These are phyloP conservation scores for Mortierella claussenii DNA, from an alignment of 192 early-diverging fungal species.

Conservation along the genomic window DNA sequence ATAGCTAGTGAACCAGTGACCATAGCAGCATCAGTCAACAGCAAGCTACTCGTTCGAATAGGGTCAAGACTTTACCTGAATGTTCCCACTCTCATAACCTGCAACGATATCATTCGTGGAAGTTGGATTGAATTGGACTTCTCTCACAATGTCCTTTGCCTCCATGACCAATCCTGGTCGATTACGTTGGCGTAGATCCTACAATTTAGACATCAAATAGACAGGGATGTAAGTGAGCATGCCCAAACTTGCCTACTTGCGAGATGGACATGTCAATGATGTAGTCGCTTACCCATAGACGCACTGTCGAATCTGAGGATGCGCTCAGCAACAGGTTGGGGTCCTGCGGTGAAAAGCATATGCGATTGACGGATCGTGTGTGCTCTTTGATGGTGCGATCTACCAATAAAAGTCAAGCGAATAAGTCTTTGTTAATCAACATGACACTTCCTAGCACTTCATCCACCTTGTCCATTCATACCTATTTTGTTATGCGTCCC, in stretches of 20 bases:
- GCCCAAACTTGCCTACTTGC: too few relatives aligned
- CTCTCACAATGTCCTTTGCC: slow-evolving; percentile 81
- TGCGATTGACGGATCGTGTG: slow-evolving; percentile 77
- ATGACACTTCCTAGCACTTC: too few relatives aligned
- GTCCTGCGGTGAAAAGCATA: slow-evolving; percentile 80
- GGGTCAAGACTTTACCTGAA: slow-evolving; percentile 61
- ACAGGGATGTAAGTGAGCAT: not conserved
- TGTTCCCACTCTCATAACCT: slow-evolving; percentile 82
- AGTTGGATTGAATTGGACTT: slow-evolving; percentile 80
- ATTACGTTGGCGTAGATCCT: slow-evolving; percentile 72
- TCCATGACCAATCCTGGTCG: slow-evolving; percentile 70
- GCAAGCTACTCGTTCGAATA: not conserved
- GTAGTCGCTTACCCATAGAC: slow-evolving; percentile 72
- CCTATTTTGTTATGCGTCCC: slow-evolving; percentile 51
- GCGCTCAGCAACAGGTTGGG: slow-evolving; percentile 76
- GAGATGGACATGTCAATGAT: not conserved
- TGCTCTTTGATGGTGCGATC: slow-evolving; percentile 78
- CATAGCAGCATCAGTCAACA: not conserved
- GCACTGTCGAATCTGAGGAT: slow-evolving; percentile 78
- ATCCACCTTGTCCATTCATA: too few relatives aligned
- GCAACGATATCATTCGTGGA: slow-evolving; percentile 74
- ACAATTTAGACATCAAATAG: too few relatives aligned
- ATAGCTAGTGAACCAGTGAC: not conserved
- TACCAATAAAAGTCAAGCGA: slow-evolving; percentile 28
- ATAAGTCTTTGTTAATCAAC: too few relatives aligned